A percentile compares a stretch with the other conserved stretches of the same genome.
Conservation (phyloP, 306 rosid species). For the Vicia faba region DNA sequence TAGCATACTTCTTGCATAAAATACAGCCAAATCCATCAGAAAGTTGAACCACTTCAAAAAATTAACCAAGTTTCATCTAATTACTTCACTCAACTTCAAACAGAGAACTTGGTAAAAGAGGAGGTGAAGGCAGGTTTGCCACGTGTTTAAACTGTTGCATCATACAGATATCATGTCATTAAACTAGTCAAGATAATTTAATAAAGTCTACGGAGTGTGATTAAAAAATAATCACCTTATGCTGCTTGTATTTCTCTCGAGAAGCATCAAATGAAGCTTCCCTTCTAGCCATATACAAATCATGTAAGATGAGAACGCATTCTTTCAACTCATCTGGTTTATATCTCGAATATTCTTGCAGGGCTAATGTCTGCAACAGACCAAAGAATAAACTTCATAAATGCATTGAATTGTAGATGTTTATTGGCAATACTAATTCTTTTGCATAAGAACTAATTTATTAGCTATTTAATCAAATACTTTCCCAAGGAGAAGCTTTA, state of each 20-base stretch:
- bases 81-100: constrained; percentile 37
- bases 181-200: neutral
- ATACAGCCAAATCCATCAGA: neutral
- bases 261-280: constrained; percentile 57
- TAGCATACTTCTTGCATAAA: constrained; percentile 18
- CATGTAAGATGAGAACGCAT: constrained; percentile 62
- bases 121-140: constrained; percentile 62
- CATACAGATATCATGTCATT: constrained; percentile 1
- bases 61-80: neutral
- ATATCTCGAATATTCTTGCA: constrained; percentile 57
- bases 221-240: constrained; percentile 52
- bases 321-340: constrained; percentile 53
- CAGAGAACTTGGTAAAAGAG: constrained; percentile 54
- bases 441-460: neutral
- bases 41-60: constrained; percentile 2
- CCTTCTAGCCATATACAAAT: constrained; percentile 66
- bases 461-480: constrained; percentile 5
- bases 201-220: neutral
- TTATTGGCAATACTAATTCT: neutral
- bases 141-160: constrained; percentile 68
- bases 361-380: constrained; percentile 42
- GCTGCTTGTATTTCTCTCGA: constrained; percentile 71
- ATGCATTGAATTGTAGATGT: neutral
- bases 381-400: neutral
- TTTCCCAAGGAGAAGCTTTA: constrained; percentile 72